Conservation (phyloP, 371 early-diverging fungal genomes). For the Syncephalastrum monosporum region DNA sequence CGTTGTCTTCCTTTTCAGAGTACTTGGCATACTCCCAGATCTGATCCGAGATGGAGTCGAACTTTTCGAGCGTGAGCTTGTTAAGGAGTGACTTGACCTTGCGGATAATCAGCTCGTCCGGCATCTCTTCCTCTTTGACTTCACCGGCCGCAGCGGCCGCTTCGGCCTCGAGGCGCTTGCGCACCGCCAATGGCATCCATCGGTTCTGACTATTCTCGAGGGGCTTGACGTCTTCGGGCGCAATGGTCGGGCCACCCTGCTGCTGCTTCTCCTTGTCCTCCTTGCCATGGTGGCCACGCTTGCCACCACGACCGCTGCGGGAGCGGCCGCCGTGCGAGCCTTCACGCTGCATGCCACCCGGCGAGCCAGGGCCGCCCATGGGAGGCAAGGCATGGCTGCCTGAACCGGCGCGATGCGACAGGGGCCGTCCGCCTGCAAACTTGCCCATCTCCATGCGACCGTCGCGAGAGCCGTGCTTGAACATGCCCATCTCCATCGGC, state of each 20-base stretch:
- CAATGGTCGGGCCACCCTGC: slow-evolving; percentile 58
- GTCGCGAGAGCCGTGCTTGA: slow-evolving; percentile 43
- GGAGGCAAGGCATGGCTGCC: slow-evolving; percentile 42
- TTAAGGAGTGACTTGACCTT: slow-evolving; percentile 89
- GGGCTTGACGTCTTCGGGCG: slow-evolving; percentile 69
- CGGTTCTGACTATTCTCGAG: slow-evolving; percentile 81
- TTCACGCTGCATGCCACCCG: slow-evolving; percentile 59
- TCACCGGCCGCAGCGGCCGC: slow-evolving; percentile 18
- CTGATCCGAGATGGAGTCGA: slow-evolving; percentile 81
- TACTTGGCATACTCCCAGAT: slow-evolving; percentile 77
- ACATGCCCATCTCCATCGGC: slow-evolving; percentile 44
- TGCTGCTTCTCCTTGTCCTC: slow-evolving; percentile 26
- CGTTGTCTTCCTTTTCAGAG: slow-evolving; percentile 67
- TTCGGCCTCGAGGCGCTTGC: slow-evolving; percentile 16
- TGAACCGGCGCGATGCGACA: slow-evolving; percentile 54
- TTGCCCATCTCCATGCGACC: slow-evolving; percentile 53
- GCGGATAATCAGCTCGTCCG: slow-evolving; percentile 67
- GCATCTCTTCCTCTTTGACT: slow-evolving; percentile 37
- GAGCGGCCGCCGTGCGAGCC: slow-evolving; percentile 50
- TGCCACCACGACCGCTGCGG: slow-evolving; percentile 55
- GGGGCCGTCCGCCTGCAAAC: slow-evolving; percentile 42
- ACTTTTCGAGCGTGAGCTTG: slow-evolving; percentile 95
- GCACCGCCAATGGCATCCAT: slow-evolving; percentile 70
- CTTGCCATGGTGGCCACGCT: slow-evolving; percentile 43
- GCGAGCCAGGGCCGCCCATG: slow-evolving; percentile 39